phyloP scores from a whole-genome alignment of 768 basidiomycete genomes.

The Pholiota molesta region DNA sequence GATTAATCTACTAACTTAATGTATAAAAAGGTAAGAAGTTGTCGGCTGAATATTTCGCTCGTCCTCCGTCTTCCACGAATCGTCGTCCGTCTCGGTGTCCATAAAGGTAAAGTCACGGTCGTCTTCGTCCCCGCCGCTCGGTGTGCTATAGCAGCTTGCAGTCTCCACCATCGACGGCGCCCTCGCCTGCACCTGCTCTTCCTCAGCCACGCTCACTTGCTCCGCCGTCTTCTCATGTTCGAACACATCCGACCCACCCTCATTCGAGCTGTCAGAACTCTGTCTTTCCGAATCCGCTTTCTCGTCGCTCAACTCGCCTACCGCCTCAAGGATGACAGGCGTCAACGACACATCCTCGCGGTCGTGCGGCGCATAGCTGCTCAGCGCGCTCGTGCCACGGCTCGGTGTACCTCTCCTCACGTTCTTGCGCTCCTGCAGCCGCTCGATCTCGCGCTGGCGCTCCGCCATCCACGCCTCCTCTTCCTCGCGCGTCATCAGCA shows the following conservation, averaged over 20 bases:
- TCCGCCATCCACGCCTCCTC: conserved; percentile 35
- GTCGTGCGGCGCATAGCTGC: conserved; percentile 6
- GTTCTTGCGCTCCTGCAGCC: conserved; percentile 32
- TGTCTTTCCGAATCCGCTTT: not conserved
- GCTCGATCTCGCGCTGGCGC: conserved; percentile 31
- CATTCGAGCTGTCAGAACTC: conserved; percentile 3
- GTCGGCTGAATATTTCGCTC: conserved; percentile 1
- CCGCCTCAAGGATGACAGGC: conserved; percentile 1
- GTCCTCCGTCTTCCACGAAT: conserved; percentile 1
- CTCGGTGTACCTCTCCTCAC: conserved; percentile 23
- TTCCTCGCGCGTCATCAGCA: conserved; percentile 26
- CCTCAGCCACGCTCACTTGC: conserved; percentile 3
- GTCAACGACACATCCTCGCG: conserved; percentile 3
- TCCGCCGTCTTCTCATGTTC: conserved; percentile 10
- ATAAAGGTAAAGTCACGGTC: conserved; percentile 10
- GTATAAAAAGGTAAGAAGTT: conserved; percentile 14
- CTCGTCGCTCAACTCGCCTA: conserved; percentile 10
- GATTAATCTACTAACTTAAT: conserved; percentile 1
- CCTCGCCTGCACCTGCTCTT: not conserved
- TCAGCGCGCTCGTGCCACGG: conserved; percentile 2
- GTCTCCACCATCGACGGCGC: conserved; percentile 11
- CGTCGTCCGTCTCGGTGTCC: conserved; percentile 14
- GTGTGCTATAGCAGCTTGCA: conserved; percentile 12
- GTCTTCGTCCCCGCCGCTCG: conserved; percentile 4
- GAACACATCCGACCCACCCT: not conserved